Conservation (phyloP, 495 filamentous ascomycete species). For the Jackrogersella minutella region DNA sequence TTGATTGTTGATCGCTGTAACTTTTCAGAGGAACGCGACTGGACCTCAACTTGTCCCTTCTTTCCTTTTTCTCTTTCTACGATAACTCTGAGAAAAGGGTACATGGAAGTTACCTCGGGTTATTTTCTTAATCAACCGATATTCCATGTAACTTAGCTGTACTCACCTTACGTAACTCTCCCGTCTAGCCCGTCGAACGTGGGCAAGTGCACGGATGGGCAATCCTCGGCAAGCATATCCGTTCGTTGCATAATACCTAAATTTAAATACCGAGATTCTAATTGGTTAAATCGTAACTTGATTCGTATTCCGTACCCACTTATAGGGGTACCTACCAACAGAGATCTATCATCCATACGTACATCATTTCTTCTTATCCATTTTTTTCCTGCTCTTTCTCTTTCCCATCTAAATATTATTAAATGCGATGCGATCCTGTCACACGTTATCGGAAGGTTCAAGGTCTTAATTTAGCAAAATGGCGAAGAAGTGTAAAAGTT, state of each 20-base stretch:
- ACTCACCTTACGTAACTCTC: slow-evolving; percentile 8
- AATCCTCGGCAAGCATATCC: background rate
- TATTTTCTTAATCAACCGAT: background rate
- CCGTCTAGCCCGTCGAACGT: background rate
- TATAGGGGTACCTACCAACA: background rate
- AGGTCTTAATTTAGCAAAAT: too few relatives aligned
- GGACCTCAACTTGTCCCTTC: background rate
- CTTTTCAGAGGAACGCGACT: slow-evolving; percentile 4
- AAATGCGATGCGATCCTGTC: too few relatives aligned
- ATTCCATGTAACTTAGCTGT: background rate
- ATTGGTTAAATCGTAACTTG: background rate
- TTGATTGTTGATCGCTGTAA: slow-evolving; percentile 1
- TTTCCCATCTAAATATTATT: too few relatives aligned
- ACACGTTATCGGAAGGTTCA: too few relatives aligned
- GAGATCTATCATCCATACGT: slow-evolving; percentile 8
- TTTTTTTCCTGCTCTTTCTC: background rate
- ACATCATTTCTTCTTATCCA: background rate
- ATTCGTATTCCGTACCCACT: background rate
- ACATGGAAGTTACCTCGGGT: background rate
- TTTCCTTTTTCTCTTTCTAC: too few relatives aligned
- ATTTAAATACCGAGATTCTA: slow-evolving; percentile 3
- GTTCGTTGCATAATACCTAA: slow-evolving; percentile 6
- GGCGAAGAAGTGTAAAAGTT: too few relatives aligned
- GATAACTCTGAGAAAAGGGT: too few relatives aligned
- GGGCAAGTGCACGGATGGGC: background rate